Evolutionary conservation across 2,329 filamentous ascomycete species (phyloP), one percentile per base, ranked within the genome.

Genomic region (Parasarocladium wereldwijsianum): DNA sequence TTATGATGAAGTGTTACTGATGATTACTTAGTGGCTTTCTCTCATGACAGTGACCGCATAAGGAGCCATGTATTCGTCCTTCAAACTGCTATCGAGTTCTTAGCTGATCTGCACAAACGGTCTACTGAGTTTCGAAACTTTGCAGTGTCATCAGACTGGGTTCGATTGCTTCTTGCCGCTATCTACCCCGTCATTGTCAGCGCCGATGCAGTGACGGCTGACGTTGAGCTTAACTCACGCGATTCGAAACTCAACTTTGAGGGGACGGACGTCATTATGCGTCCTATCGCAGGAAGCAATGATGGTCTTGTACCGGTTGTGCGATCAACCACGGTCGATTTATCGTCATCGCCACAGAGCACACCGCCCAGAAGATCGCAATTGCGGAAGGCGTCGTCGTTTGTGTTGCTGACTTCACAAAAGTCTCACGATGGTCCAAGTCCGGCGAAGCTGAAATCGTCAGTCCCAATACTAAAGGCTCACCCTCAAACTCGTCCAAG

Each of bases 131-230:
- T 96, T 49, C 70, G 80, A 33, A 85, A 94, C 25, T 94, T 92
- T 50, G 71, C 83, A 0, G 55, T 78, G 8, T 68, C 66, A 1
- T 92, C 86, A 0, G 78, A 81, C 25, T 96, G 93, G 51, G 60
- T 87, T 2, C 76, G 87, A 36, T 64, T 84, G 26, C 58, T 98
- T 4, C 62, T 94, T 1, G 70, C 73, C 20, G 76, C 84, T 9
- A 59, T 96, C 3, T 98, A 90, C 46, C 86, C 90, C 2, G 72
- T 90, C 12, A 69, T 94, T 29, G 85, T 93, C 16, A 87, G 83
- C 41, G 76, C 82, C 9, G 84, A 94, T 51, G 67, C 76, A 14
- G 76, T 94, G 22, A 78, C 71, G 32, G 76, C 90, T 0, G 81
- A 90, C 42, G 81, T 76, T 1, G 90, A 98, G 50, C 57, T 96